phyloP scores from a whole-genome alignment of 2,329 filamentous ascomycete species.

The Hirsutella minnesotensis region DNA sequence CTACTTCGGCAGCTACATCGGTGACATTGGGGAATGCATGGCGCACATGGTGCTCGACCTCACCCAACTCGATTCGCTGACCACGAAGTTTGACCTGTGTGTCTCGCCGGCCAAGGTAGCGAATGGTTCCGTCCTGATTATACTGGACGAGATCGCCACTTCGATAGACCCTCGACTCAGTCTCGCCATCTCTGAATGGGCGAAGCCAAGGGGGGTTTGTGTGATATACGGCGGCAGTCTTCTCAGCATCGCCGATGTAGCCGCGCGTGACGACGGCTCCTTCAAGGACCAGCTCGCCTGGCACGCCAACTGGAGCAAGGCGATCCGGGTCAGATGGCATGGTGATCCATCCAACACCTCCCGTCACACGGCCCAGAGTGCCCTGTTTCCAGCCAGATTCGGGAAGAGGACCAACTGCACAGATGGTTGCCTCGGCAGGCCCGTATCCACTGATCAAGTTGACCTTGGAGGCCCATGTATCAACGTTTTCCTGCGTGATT shows the following conservation, averaged over 20 bases:
- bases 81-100: constrained; percentile 31
- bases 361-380: not conserved
- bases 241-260: constrained; percentile 32
- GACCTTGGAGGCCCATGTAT: not conserved
- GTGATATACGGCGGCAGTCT: constrained; percentile 33
- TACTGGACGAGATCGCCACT: constrained; percentile 23
- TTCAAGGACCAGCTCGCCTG: constrained; percentile 23
- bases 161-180: constrained; percentile 19
- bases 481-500: not conserved
- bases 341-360: not conserved
- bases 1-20: too few relatives aligned
- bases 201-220: constrained; percentile 26
- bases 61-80: constrained; percentile 2
- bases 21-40: too few relatives aligned
- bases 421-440: not conserved
- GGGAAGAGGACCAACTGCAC: not conserved
- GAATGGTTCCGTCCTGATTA: constrained; percentile 15
- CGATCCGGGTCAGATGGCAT: not conserved
- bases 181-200: constrained; percentile 14
- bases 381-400: not conserved
- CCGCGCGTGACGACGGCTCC: constrained; percentile 34
- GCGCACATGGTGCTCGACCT: not conserved
- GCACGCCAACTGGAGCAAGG: not conserved
- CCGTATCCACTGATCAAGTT: not conserved
- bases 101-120: constrained; percentile 29